Base-by-base conservation (phyloP, 805 yeast genomes). In the Metschnikowia sp. region DNA sequence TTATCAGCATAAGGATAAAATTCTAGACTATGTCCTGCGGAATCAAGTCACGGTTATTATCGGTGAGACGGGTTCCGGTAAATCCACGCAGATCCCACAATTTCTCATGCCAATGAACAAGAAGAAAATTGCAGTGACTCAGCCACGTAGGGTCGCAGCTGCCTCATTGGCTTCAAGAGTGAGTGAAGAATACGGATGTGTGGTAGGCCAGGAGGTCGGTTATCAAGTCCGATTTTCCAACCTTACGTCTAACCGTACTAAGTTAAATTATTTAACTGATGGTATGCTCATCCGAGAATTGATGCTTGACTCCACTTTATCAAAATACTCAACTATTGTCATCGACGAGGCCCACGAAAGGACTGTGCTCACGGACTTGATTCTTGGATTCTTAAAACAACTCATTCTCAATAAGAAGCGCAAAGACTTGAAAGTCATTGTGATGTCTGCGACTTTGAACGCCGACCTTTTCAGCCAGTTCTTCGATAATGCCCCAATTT, bases 261-360 rank as follows among this genome's bases (percentile, higher is more conserved):
- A 79, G 56, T 68, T 94, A 55, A 88, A 89, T 61, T 94, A 89
- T 61, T 70, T 92, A 39, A 94, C 99, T 0, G 99, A 94, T 71
- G 99, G 99, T 83, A 92, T 94, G 98, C 76, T 94, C 18, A 68
- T 94, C 47, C 79, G 99, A 62, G 98, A 94, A 64, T 66, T 91
- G 53, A 86, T 92, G 94, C 66, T 87, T 50, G 88, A 88, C 58
- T 78, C 79, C 2, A 61, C 67, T 10, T 68, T 94, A 33, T 65
- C 75, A 2, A 79, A 79, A 51, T 94, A 92, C 65, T 74, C 85
- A 28, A 84, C 90, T 0, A 77, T 94, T 9, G 75, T 94, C 39
- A 83, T 94, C 42, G 99, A 94, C 74, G 99, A 94, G 71, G 99
- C 98, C 3, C 99, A 94, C 71, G 99, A 94, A 70, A 79, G 99